Percentiles rank a stretch among this genome's conserved stretches.
phyloP scores from a whole-genome alignment of 139 green algal genomes.

The Nannochloris sp. region DNA sequence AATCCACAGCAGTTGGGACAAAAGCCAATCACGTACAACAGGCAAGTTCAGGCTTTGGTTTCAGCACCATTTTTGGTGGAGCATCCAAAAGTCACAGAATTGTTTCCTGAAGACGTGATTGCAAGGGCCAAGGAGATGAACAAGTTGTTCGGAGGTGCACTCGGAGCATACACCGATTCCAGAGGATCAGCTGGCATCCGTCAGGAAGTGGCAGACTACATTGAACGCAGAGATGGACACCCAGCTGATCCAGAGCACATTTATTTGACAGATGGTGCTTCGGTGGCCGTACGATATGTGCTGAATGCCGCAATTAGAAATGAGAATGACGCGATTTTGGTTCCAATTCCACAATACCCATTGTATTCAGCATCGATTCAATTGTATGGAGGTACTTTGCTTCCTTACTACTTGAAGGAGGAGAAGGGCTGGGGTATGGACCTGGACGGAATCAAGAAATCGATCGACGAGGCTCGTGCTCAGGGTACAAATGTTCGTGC shows the following conservation, averaged over 20 bases:
- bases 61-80: slow-evolving; percentile 74
- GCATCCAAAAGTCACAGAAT: slow-evolving; percentile 35
- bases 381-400: slow-evolving; percentile 76
- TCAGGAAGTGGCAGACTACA: slow-evolving; percentile 53
- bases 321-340: slow-evolving; percentile 57
- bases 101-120: slow-evolving; percentile 80
- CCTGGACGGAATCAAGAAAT: slow-evolving; percentile 39
- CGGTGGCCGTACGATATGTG: slow-evolving; percentile 59
- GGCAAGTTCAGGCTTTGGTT: slow-evolving; percentile 75
- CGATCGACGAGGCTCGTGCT: slow-evolving; percentile 16
- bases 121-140: slow-evolving; percentile 60
- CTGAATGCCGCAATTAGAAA: slow-evolving; percentile 60
- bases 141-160: slow-evolving; percentile 50
- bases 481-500: slow-evolving; percentile 44
- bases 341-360: slow-evolving; percentile 84
- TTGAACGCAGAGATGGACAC: slow-evolving; percentile 70
- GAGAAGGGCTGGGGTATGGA: slow-evolving; percentile 67
- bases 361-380: slow-evolving; percentile 72
- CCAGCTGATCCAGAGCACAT: slow-evolving; percentile 44
- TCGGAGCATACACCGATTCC: slow-evolving; percentile 84
- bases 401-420: slow-evolving; percentile 89
- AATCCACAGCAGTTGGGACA: slow-evolving; percentile 88
- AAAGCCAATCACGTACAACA: slow-evolving; percentile 78
- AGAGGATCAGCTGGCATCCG: slow-evolving; percentile 56
- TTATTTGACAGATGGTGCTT: slow-evolving; percentile 75